Base-by-base conservation (phyloP, 2,329 filamentous ascomycete species). In the Colletotrichum tanaceti region DNA sequence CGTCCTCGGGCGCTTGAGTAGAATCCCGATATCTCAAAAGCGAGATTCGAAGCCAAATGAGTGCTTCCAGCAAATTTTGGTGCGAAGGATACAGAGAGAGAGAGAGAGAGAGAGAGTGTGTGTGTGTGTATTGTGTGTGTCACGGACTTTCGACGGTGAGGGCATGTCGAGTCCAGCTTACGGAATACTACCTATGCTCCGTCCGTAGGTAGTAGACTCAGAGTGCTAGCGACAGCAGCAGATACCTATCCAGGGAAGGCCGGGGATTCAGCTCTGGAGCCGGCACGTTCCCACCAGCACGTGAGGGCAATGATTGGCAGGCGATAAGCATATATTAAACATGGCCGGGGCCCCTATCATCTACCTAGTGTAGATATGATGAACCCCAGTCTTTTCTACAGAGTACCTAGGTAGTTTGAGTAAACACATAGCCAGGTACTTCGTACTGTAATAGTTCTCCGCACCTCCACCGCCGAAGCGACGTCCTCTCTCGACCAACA, bases 261-360 rank as follows among this genome's bases (percentile, higher is more conserved):
- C 20, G 14, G 39, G 68, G 35, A 59, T 46, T 11, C 41, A 58
- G 53, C 53, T 53, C 53, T 16, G 52, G 63, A 47, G 41, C 39
- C 57, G 59, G 41, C 38, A 32, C 9, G 20, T 10, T 20, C 22
- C 35, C 35, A 61, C 47, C 47, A 47, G 32, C 69, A 71, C 69
- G 69, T 71, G 69, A 66, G 58, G 22, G 39, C 32, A 57, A 47
- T 71, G 61, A 70, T 71, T 69, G 65, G 69, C 61, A 58, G 57
- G 61, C 66, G 66, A 69, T 68, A 71, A 68, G 55, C 43, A 39
- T 44, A 57, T 44, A 57, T 59, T 71, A 61, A 57, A 18, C 55
- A 22, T 47, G 20, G 20, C 44, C 44, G 20, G 55, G 54, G 39
- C 39, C 66, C 62, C 32, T 57, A 38, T 16, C 50, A 49, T 13